Evolutionary conservation across 352 stramenopile species (phyloP).

Genomic region (Pythium chondricola): DNA sequence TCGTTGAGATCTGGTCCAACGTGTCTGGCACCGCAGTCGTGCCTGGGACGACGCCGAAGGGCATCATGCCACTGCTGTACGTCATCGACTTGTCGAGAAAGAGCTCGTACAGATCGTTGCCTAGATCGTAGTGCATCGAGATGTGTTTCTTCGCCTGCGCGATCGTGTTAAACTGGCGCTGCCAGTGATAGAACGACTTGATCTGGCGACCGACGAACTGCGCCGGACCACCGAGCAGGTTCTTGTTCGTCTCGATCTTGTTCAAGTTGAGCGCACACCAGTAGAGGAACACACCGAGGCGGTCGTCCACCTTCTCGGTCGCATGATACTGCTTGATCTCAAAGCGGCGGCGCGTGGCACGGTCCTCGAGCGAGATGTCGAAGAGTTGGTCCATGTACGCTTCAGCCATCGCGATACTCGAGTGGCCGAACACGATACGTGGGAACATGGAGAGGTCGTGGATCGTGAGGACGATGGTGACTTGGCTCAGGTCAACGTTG

Average conservation of each 20-base stretch:
- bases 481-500: conserved; percentile 14
- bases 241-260: conserved; percentile 23
- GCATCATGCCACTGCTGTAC: conserved; percentile 25
- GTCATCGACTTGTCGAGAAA: conserved; percentile 28
- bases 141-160: conserved; percentile 25
- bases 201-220: conserved; percentile 16
- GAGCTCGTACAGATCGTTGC: conserved; percentile 25
- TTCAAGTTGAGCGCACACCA: conserved; percentile 23
- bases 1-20: conserved; percentile 15
- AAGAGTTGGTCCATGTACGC: conserved; percentile 20
- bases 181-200: conserved; percentile 22
- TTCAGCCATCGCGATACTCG: conserved; percentile 22
- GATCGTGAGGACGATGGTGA: conserved; percentile 14
- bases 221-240: conserved; percentile 15
- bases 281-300: conserved; percentile 19
- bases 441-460: conserved; percentile 21
- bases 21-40: conserved; percentile 4
- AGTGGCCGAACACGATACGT: conserved; percentile 21
- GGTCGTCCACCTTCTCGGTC: conserved; percentile 13
- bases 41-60: conserved; percentile 2
- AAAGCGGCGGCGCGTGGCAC: conserved; percentile 8
- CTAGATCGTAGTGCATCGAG: conserved; percentile 28
- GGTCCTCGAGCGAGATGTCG: conserved; percentile 18
- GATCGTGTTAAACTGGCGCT: conserved; percentile 24
- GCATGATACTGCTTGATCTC: conserved; percentile 7